A percentile compares a stretch with the other conserved stretches of the same genome.
Conservation (phyloP, 1,284 basidiomycete genomes). For the Puccinia polysora region DNA sequence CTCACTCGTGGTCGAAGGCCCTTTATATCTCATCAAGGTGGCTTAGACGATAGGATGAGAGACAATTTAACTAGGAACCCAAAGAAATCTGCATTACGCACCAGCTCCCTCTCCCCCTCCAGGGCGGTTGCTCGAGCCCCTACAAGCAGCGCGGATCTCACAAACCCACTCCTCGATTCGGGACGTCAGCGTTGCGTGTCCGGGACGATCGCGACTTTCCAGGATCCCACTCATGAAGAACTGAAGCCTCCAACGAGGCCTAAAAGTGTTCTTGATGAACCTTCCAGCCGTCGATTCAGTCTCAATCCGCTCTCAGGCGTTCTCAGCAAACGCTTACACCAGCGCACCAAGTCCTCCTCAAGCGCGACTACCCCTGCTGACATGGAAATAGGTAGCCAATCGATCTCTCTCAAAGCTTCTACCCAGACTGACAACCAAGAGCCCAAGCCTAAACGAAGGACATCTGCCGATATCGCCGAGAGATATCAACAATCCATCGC, state of each 20-base stretch:
- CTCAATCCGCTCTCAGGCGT: constrained; percentile 4
- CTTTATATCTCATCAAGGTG: neutral
- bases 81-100: constrained; percentile 5
- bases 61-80: too few species aligned
- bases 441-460: constrained; percentile 18
- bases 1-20: neutral
- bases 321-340: constrained; percentile 15
- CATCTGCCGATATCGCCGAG: constrained; percentile 39
- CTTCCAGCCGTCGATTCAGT: constrained; percentile 10
- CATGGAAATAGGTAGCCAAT: neutral
- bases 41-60: neutral
- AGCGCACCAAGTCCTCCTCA: constrained; percentile 2
- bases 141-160: neutral
- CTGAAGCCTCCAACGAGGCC: neutral
- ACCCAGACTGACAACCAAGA: neutral
- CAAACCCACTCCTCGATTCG: neutral
- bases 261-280: constrained; percentile 23
- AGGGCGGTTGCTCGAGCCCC: constrained; percentile 8
- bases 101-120: constrained; percentile 6
- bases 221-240: neutral
- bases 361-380: constrained; percentile 3
- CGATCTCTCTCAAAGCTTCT: neutral
- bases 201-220: neutral
- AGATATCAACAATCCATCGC: constrained; percentile 32
- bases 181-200: neutral